Conservation (phyloP, 2,329 filamentous ascomycete species). For the Ophiostoma pallidulum region DNA sequence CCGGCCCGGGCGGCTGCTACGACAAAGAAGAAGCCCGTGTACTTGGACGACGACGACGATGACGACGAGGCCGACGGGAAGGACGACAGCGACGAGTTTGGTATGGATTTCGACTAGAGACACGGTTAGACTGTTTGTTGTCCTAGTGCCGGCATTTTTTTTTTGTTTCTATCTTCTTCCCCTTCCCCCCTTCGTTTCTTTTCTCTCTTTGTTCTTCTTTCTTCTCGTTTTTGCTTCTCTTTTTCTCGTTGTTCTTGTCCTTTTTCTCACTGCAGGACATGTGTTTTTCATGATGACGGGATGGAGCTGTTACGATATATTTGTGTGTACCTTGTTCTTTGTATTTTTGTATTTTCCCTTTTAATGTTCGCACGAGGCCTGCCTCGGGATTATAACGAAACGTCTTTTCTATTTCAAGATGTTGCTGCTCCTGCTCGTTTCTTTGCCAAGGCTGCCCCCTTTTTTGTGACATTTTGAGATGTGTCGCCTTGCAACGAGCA, state of each 20-base stretch:
- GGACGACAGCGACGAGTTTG: constrained; percentile 29
- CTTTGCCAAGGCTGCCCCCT: too few species aligned
- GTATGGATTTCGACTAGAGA: constrained; percentile 26
- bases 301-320: too few species aligned
- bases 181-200: not conserved
- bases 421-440: too few species aligned
- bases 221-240: constrained; percentile 16
- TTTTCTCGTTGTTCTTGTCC: not conserved
- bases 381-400: too few species aligned
- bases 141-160: not conserved
- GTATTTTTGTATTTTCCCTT: too few species aligned
- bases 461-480: too few species aligned
- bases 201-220: not conserved
- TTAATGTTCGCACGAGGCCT: too few species aligned
- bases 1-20: constrained; percentile 34
- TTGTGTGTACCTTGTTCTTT: too few species aligned
- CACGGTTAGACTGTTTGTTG: not conserved
- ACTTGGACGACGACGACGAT: constrained; percentile 28
- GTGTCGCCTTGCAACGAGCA: too few species aligned
- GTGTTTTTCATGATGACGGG: too few species aligned
- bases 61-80: constrained; percentile 23
- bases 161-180: not conserved
- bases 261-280: too few species aligned
- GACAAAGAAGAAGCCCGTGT: constrained; percentile 31
- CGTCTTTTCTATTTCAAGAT: too few species aligned